Percentiles rank a stretch among this genome's conserved stretches.
Evolutionary conservation across 805 yeast species (phyloP).

Genomic region (Tetrapisispora taiwanensis): DNA sequence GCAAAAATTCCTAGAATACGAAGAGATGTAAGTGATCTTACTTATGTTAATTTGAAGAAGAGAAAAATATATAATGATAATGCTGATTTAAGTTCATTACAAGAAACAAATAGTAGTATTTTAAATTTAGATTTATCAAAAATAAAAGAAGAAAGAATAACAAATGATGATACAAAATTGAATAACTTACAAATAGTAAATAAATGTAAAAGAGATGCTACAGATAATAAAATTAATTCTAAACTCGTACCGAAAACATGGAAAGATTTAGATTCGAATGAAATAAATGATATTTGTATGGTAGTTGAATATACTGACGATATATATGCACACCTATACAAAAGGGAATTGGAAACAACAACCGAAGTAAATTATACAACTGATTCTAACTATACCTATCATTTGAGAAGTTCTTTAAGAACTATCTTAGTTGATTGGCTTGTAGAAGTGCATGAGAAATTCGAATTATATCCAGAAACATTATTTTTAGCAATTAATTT

Average conservation of each 20-base stretch:
- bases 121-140: background rate
- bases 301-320: slow-evolving; percentile 82
- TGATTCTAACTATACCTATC: slow-evolving; percentile 41
- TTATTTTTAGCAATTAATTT: slow-evolving; percentile 71
- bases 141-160: slow-evolving; percentile 2
- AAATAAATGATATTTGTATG: slow-evolving; percentile 68
- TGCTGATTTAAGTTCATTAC: slow-evolving; percentile 3
- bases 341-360: slow-evolving; percentile 53
- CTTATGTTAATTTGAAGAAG: slow-evolving; percentile 10
- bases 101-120: background rate
- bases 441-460: slow-evolving; percentile 77
- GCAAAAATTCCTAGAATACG: slow-evolving; percentile 8
- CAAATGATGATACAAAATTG: slow-evolving; percentile 23
- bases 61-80: slow-evolving; percentile 17
- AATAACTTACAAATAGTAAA: background rate
- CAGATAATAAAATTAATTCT: background rate
- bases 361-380: slow-evolving; percentile 58
- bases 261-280: slow-evolving; percentile 58
- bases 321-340: slow-evolving; percentile 66
- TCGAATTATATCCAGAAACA: slow-evolving; percentile 77
- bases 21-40: slow-evolving; percentile 13
- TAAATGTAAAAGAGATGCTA: background rate
- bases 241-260: slow-evolving; percentile 3
- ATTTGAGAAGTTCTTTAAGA: slow-evolving; percentile 70
- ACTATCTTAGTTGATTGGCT: slow-evolving; percentile 86